phyloP scores from a whole-genome alignment of 2,329 filamentous ascomycete genomes.

The Nigrograna mackinnonii region DNA sequence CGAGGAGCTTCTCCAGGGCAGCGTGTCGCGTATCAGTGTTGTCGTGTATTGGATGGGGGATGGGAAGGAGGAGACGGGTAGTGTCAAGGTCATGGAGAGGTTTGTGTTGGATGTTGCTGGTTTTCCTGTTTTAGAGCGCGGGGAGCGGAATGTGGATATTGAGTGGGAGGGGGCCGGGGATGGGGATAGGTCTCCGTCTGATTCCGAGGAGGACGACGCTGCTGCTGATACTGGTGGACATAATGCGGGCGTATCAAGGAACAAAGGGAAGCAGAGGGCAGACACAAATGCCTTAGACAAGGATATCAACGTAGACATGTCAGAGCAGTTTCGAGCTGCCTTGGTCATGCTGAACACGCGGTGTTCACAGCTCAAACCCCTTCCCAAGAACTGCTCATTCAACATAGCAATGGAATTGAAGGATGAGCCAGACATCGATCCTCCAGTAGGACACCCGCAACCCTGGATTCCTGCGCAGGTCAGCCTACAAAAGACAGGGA shows the following conservation, averaged over 20 bases:
- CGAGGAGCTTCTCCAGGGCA: constrained; percentile 65
- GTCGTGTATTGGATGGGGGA: constrained; percentile 56
- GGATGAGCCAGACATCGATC: constrained; percentile 56
- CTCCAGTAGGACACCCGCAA: constrained; percentile 55
- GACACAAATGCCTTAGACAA: constrained; percentile 17
- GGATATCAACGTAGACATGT: constrained; percentile 47
- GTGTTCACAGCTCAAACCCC: constrained; percentile 57
- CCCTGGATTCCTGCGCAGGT: constrained; percentile 65
- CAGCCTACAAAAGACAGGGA: constrained; percentile 41
- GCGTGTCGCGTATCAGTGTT: constrained; percentile 58
- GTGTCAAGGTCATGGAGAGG: constrained; percentile 59
- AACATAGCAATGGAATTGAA: constrained; percentile 76
- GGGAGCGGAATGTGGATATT: constrained; percentile 56
- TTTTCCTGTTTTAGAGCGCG: constrained; percentile 54
- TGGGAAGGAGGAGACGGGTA: constrained; percentile 13
- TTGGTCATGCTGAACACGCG: constrained; percentile 65
- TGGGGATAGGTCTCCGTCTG: constrained; percentile 3
- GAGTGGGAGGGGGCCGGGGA: constrained; percentile 33
- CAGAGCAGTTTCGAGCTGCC: constrained; percentile 73
- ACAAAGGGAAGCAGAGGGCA: constrained; percentile 3
- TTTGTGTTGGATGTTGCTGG: constrained; percentile 63
- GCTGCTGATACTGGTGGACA: neutral
- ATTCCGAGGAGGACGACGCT: constrained; percentile 9
- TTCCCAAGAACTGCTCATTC: constrained; percentile 72
- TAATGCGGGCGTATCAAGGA: too few species aligned